Evolutionary conservation across 1,284 basidiomycete species (phyloP), one percentile per base, ranked within the genome.

Genomic region (Cryptococcus sp.): DNA sequence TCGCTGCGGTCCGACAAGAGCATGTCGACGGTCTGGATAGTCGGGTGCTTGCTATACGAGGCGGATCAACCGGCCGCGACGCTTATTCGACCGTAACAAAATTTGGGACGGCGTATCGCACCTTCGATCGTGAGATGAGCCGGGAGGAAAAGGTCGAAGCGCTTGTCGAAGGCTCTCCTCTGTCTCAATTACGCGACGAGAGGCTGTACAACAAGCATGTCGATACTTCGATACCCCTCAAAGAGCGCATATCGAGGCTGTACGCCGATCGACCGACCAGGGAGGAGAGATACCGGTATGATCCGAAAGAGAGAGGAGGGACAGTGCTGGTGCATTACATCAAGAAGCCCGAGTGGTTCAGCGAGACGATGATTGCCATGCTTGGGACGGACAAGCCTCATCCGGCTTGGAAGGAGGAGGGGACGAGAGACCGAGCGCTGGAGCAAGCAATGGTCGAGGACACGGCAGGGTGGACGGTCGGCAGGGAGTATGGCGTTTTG

Each of bases 281-380:
- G 24, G 37, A 36, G 57, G 80, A 75, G 51, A 80, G 82, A 49
- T 89, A 88, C 72, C 78, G 82, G 56, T 77, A 78, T 41, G 58
- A 68, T 55, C 45, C 59, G 57, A 28, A 60, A 47, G 66, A 71
- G 43, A 78, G 88, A 6, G 94, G 94, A 2, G 94, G 94, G 4
- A 98, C 94, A 0, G 81, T 94, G 37, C 86, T 92, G 22, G 91
- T 98, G 38, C 94, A 98, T 74, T 97, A 88, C 68, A 85, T 97
- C 76, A 98, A 97, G 80, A 86, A 90, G 70, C 83, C 89, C 60
- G 85, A 88, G 74, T 98, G 93, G 94, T 97, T 90, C 73, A 73
- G 90, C 57, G 94, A 98, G 75, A 89, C 94, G 1, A 87, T 89
- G 14, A 73, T 92, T 16, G 91, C 90, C 19, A 74, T 97, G 19